These are phyloP conservation scores for Dioscorea dumetorum DNA, from an alignment of 106 monocot genomes.

Conservation along the genomic window DNA sequence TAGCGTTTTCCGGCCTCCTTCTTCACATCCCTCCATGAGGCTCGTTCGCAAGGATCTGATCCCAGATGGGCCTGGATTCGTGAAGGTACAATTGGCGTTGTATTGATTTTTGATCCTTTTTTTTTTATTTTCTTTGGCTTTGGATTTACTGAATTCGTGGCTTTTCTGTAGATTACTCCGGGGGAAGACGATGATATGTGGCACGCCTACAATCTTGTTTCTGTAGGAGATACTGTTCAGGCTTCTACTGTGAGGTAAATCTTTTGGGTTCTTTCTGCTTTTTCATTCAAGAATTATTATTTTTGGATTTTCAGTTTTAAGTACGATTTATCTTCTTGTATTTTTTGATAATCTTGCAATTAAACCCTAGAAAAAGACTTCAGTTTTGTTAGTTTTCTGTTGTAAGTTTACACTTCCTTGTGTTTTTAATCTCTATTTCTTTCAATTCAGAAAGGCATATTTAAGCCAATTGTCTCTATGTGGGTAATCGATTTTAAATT, in stretches of 20 bases:
- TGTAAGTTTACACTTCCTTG: no score
- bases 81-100: conserved; percentile 25
- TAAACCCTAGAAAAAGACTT: no score
- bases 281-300: no score
- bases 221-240: conserved; percentile 55
- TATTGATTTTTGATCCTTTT: not conserved
- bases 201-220: conserved; percentile 88
- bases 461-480: no score
- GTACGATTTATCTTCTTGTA: no score
- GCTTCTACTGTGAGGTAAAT: conserved; percentile 70
- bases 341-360: no score
- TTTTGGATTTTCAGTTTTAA: no score
- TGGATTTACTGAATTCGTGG: not conserved
- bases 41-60: conserved; percentile 43
- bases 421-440: no score
- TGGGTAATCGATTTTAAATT: no score
- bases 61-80: conserved; percentile 54
- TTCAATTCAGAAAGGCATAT: no score
- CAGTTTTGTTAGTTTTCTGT: no score
- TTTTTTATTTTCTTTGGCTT: not conserved
- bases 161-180: conserved; percentile 23
- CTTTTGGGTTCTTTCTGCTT: not conserved
- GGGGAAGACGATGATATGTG: conserved; percentile 92
- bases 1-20: no score
- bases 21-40: conserved; percentile 30